Evolutionary conservation across 2,329 filamentous ascomycete species (phyloP), one percentile per base, ranked within the genome.

Genomic region (Trichoderma asperellum): DNA sequence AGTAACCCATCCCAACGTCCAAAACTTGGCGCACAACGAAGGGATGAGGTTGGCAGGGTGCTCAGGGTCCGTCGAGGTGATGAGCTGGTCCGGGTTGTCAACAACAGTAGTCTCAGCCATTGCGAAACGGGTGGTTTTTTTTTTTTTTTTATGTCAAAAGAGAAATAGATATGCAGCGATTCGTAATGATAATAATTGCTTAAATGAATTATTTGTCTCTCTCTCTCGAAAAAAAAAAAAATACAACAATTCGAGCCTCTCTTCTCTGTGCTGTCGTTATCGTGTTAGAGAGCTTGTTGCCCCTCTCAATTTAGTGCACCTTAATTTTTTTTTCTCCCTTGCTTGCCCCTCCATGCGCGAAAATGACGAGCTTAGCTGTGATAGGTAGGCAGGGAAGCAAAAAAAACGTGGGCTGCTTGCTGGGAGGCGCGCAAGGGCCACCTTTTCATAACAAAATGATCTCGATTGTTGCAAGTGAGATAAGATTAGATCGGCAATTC

Each of bases 11-110:
- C 96, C 96, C 75, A 96, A 85, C 21, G 87, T 93, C 88, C 97
- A 99, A 83, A 99, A 99, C 79, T 95, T 96, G 77, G 92, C 91
- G 83, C 96, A 99, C 60, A 99, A 87, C 59, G 92, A 91, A 72
- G 94, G 96, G 74, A 97, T 97, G 75, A 97, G 87, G 82, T 99
- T 99, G 73, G 96, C 94, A 27, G 96, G 96, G 81, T 99, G 96
- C 71, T 93, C 84, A 5, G 92, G 90, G 78, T 97, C 89, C 35
- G 82, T 77, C 12, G 89, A 91, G 49, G 81, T 81, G 78, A 91
- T 82, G 72, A 91, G 85, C 73, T 86, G 81, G 77, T 89, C 84
- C 40, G 73, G 70, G 58, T 74, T 65, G 10, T 61, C 67, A 37
- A 35, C 47, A 68, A 73, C 10, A 52, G 69, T 58, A 8, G 59